A percentile compares a stretch with the other conserved stretches of the same genome.
Conservation (phyloP, 2,329 filamentous ascomycete species). For the Neopestalotiopsis sp. region DNA sequence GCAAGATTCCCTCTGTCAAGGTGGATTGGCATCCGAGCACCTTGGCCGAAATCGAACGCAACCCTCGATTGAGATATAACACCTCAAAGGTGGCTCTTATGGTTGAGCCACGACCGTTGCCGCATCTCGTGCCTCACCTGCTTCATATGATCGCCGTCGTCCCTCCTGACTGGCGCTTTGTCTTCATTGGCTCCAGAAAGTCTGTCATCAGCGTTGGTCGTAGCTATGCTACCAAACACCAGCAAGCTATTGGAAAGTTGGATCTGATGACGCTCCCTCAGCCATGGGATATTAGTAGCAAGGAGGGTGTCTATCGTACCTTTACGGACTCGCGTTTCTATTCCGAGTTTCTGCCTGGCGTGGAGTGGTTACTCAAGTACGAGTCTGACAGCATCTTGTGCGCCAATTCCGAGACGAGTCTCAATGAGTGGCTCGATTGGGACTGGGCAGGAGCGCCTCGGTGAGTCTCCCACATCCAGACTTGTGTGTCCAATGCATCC, state of each 20-base stretch:
- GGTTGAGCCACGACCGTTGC: conserved; percentile 54
- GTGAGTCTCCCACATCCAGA: conserved; percentile 35
- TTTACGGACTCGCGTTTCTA: conserved; percentile 60
- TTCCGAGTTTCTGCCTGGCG: conserved; percentile 53
- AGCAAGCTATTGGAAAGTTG: conserved; percentile 56
- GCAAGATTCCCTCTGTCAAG: conserved; percentile 43
- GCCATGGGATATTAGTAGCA: conserved; percentile 51
- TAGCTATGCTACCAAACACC: conserved; percentile 52
- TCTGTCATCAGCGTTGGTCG: conserved; percentile 52
- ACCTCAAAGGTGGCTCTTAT: conserved; percentile 57
- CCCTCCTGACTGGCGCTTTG: conserved; percentile 60
- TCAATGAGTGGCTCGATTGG: conserved; percentile 61
- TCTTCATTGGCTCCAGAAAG: conserved; percentile 56
- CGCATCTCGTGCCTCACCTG: conserved; percentile 55
- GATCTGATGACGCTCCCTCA: conserved; percentile 55
- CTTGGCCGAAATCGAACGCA: conserved; percentile 11
- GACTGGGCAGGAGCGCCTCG: conserved; percentile 60
- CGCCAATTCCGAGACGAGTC: conserved; percentile 54
- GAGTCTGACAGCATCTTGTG: conserved; percentile 63
- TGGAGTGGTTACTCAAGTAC: conserved; percentile 61
- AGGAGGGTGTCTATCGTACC: conserved; percentile 54
- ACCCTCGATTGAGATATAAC: conserved; percentile 48
- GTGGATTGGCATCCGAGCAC: conserved; percentile 43
- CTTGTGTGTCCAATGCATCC: neutral
- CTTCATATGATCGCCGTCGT: conserved; percentile 59